Evolutionary conservation across 768 basidiomycete species (phyloP), one percentile per base, ranked within the genome.

Genomic region (Boletus coccyginus): DNA sequence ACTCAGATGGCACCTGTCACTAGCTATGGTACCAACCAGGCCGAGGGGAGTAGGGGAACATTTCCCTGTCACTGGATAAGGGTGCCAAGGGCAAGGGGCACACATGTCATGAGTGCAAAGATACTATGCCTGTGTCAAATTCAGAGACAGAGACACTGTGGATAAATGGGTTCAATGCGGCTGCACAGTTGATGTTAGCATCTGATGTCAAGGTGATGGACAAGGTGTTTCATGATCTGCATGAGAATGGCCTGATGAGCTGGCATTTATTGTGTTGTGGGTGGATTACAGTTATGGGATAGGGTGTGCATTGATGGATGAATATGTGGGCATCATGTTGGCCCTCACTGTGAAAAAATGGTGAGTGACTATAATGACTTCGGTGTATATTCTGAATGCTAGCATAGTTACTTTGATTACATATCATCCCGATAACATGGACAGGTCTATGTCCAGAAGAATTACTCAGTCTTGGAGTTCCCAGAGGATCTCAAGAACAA

Each of bases 221-320:
- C 2, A 78, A 77, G 53, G 65, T 88, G n/a, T 92, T 89, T 75
- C 77, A 81, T 9, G 82, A 89, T 58, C 85, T 87, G 4, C 75
- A 81, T 46, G 75, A 78, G 43, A 83, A 85, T 31, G 71, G 3
- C 79, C 78, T 0, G 79, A 85, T 17, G 90, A 92, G 55, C 81
- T 81, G 50, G 88, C 96, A 43, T 98, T 98, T 74, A 94, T 99
- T 59, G 92, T 90, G 3, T 92, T 91, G n/a, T 98, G 97, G 97
- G 90, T 98, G 41, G 97, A 98, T 71, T 98, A 98, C 73, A 98
- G 97, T 78, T 99, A 98, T 73, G 97, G 97, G n/a, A 98, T 98
- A 27, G 6, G 27, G 27, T 98, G 97, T 70, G 93, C 94, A 4
- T 77, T 98, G 66, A 96, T 94, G 19, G 94, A 99, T 66, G 94